phyloP scores from a whole-genome alignment of 2,329 filamentous ascomycete genomes.

The Aspergillus calidoustus region DNA sequence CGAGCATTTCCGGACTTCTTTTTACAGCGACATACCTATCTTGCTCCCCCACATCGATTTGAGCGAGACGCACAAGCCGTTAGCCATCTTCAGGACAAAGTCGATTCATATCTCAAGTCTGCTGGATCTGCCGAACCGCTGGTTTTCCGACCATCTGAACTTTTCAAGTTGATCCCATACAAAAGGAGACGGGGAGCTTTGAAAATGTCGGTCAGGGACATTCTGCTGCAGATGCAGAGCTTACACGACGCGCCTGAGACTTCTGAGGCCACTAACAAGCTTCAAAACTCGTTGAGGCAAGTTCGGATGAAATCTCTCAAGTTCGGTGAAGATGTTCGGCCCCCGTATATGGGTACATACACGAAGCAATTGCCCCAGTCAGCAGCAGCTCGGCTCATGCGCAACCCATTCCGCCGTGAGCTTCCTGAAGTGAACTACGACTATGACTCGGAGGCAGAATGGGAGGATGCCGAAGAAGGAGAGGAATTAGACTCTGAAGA shows the following conservation, averaged over 20 bases:
- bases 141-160: conserved; percentile 39
- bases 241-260: conserved; percentile 41
- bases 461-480: conserved; percentile 73
- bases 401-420: conserved; percentile 58
- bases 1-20: conserved; percentile 82
- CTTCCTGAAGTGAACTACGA: conserved; percentile 65
- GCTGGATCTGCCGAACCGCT: conserved; percentile 13
- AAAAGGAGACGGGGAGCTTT: conserved; percentile 35
- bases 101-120: conserved; percentile 46
- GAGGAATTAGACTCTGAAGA: conserved; percentile 69
- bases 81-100: conserved; percentile 57
- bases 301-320: conserved; percentile 63
- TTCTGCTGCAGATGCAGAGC: conserved; percentile 62
- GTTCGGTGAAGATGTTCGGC: conserved; percentile 66
- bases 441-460: conserved; percentile 69
- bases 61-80: conserved; percentile 63
- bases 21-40: conserved; percentile 70
- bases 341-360: conserved; percentile 67
- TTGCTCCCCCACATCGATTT: conserved; percentile 64
- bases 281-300: conserved; percentile 49
- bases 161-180: conserved; percentile 46
- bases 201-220: conserved; percentile 57
- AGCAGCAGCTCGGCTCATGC: conserved; percentile 52
- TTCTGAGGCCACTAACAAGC: conserved; percentile 32
- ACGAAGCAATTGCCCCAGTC: conserved; percentile 52